These are phyloP conservation scores for Naganishia kalamii DNA, from an alignment of 768 basidiomycete species.

Conservation along the genomic window DNA sequence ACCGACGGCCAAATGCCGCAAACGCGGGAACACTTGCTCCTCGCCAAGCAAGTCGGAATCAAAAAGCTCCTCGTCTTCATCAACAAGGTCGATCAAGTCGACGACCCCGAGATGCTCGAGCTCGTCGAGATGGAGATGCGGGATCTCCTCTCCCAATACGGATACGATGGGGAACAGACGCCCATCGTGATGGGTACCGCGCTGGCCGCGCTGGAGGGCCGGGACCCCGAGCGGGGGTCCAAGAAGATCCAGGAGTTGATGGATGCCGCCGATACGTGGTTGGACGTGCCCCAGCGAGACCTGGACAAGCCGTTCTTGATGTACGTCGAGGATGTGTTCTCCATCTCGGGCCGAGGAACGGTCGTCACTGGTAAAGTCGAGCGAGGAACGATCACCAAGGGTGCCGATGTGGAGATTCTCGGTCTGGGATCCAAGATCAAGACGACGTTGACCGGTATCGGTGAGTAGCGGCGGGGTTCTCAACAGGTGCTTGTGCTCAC, in stretches of 20 bases:
- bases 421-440: slow-evolving; percentile 75
- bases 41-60: slow-evolving; percentile 96
- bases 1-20: slow-evolving; percentile 99
- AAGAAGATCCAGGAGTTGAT: slow-evolving; percentile 76
- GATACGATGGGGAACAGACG: slow-evolving; percentile 93
- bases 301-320: slow-evolving; percentile 97
- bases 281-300: slow-evolving; percentile 90
- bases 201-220: slow-evolving; percentile 84
- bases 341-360: slow-evolving; percentile 96
- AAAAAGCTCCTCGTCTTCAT: slow-evolving; percentile 97
- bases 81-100: slow-evolving; percentile 96
- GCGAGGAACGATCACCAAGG: slow-evolving; percentile 84
- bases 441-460: slow-evolving; percentile 88
- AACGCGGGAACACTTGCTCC: slow-evolving; percentile 93
- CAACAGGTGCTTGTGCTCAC: neutral
- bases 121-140: slow-evolving; percentile 99
- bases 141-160: slow-evolving; percentile 81
- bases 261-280: slow-evolving; percentile 83
- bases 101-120: slow-evolving; percentile 96
- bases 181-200: slow-evolving; percentile 99
- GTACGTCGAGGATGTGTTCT: slow-evolving; percentile 92
- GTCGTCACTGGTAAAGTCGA: slow-evolving; percentile 94
- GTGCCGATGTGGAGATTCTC: slow-evolving; percentile 85
- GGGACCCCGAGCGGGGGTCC: slow-evolving; percentile 69
- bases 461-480: neutral